phyloP scores from a whole-genome alignment of 148 eudicot genomes.

The Cornus suecica region DNA sequence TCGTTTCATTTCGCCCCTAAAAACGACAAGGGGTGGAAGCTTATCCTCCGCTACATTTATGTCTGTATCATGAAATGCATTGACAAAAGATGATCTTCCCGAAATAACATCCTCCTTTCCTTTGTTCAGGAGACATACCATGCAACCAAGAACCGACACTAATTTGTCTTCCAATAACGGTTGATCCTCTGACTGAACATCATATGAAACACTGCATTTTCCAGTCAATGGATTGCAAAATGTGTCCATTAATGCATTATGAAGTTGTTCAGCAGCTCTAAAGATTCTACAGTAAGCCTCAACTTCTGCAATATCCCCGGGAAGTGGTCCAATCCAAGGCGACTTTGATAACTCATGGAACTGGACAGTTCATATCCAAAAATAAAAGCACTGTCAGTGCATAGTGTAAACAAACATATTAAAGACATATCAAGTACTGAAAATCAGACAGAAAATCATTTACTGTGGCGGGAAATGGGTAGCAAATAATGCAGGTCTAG shows the following conservation, averaged over 20 bases:
- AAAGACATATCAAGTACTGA: not conserved
- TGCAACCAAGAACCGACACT: slow-evolving; percentile 94
- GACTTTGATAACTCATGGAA: slow-evolving; percentile 54
- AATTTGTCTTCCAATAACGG: slow-evolving; percentile 73
- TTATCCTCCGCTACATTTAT: slow-evolving; percentile 45
- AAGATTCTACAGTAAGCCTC: slow-evolving; percentile 98
- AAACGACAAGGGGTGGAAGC: slow-evolving; percentile 86
- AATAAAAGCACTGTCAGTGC: slow-evolving; percentile 16
- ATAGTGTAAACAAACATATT: not conserved
- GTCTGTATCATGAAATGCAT: slow-evolving; percentile 48
- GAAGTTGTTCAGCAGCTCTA: slow-evolving; percentile 82
- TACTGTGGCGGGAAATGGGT: not conserved
- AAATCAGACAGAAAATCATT: not conserved
- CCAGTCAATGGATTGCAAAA: slow-evolving; percentile 89
- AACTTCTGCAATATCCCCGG: slow-evolving; percentile 96
- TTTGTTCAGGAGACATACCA: slow-evolving; percentile 86
- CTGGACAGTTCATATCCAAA: slow-evolving; percentile 39
- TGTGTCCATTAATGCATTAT: slow-evolving; percentile 78
- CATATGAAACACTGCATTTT: slow-evolving; percentile 83
- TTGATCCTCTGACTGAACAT: slow-evolving; percentile 55
- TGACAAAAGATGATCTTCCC: slow-evolving; percentile 66
- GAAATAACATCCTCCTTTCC: slow-evolving; percentile 85
- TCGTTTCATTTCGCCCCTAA: slow-evolving; percentile 87
- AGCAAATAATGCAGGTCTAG: not conserved
- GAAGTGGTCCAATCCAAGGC: slow-evolving; percentile 91